Percentiles rank a stretch among this genome's conserved stretches.
Conservation (phyloP, 495 filamentous ascomycete genomes). For the Penicillium maclennaniae region DNA sequence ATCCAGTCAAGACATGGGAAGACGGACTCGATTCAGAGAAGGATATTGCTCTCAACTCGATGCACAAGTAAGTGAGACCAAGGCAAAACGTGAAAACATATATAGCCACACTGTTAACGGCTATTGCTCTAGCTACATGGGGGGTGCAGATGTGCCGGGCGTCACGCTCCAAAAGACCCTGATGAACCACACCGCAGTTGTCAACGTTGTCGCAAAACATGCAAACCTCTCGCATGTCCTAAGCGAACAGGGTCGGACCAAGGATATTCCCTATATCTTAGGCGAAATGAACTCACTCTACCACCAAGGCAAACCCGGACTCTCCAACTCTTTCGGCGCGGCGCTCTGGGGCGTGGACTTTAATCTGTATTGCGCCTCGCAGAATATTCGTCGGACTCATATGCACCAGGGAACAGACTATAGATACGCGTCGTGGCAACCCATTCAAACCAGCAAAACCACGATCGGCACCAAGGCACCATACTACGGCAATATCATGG, state of each 20-base stretch:
- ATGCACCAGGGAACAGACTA: constrained; percentile 67
- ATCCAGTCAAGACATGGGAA: constrained; percentile 47
- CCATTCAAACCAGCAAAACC: constrained; percentile 49
- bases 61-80: constrained; percentile 53
- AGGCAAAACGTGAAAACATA: not conserved
- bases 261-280: constrained; percentile 54
- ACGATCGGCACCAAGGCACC: constrained; percentile 59
- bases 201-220: constrained; percentile 46
- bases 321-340: constrained; percentile 68
- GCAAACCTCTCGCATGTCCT: constrained; percentile 41
- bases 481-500: constrained; percentile 63
- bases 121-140: constrained; percentile 54
- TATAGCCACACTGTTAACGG: constrained; percentile 9
- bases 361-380: constrained; percentile 54
- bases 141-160: constrained; percentile 55
- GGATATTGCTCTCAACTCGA: constrained; percentile 54
- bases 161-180: constrained; percentile 62
- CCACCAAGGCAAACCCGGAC: constrained; percentile 57
- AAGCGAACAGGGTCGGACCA: constrained; percentile 30
- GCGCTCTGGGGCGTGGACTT: constrained; percentile 69
- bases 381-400: constrained; percentile 56
- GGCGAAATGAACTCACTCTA: constrained; percentile 65
- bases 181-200: constrained; percentile 61
- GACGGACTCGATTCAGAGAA: constrained; percentile 48
- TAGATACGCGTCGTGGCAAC: constrained; percentile 58